Base-by-base conservation (phyloP, 495 filamentous ascomycete genomes). In the Cercophora scortea region DNA sequence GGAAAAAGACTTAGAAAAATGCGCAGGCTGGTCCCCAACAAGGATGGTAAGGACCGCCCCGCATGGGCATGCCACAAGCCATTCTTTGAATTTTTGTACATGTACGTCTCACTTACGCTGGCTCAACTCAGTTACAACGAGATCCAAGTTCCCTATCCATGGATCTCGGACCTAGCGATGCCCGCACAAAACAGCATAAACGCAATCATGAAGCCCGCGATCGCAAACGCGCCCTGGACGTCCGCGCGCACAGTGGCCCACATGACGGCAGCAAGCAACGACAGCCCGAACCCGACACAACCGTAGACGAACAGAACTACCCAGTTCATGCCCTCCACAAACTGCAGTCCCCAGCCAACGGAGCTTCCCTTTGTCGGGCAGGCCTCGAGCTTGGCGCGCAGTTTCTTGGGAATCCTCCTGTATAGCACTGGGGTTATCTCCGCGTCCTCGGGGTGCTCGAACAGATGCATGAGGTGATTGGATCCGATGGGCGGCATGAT, bases 291-390 rank as follows among this genome's bases (percentile, higher is more conserved):
- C 35, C 51, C 51, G 17, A 11, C 45, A 17, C 45, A 53, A 3
- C 51, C 51, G 17, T 46, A 34, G 1, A 53, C 35, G 18, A 53
- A 53, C 25, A 53, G 42, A 13, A 53, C 2, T n/a, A 53, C 42
- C 51, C 51, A 53, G 11, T 53, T 41, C 44, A 53, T 48, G 15
- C 51, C 51, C 38, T 53, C 51, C 4, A 25, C 45, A 9, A 53
- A 41, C 11, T 53, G 51, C 35, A 53, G 45, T 0, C 51, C 51
- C 51, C 51, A 53, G 18, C 51, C 51, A 3, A 42, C 11, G 17
- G 51, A 53, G 51, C 51, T 53, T 18, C 51, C 51, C 12, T 38
- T 13, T 17, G 43, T 47, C 18, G 50, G 50, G 18, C 50, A 52
- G 12, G 50, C 50, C 8, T 18, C 17, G 8, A 52, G 18, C 35